Base-by-base conservation (phyloP, 352 stramenopile genomes). In the Pythium brassicae region DNA sequence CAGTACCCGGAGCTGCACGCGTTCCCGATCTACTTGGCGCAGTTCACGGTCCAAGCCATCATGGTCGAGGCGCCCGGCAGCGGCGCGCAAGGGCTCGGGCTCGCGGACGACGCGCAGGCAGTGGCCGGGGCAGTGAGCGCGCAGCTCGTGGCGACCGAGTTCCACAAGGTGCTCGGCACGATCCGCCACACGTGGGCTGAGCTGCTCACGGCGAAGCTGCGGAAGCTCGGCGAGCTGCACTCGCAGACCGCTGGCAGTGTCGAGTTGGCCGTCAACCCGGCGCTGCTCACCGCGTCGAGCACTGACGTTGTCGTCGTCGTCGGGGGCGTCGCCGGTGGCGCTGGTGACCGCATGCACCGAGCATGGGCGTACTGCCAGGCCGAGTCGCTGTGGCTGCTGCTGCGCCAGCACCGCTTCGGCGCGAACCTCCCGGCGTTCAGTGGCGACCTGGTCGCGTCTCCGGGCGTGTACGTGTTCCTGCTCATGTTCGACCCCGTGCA, bases 1-100 rank as follows among this genome's bases (percentile, higher is more conserved):
- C 66, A 44, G 25, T 70, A 86, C 53, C 46, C 48, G 2, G 68
- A 61, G 26, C 53, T 88, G 27, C 62, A 74, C 26, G 48, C 51
- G 9, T 76, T 78, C 46, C 69, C 75, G 6, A 59, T 71, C 44
- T 55, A 72, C 25, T 65, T 86, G 26, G 72, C 72, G 49, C 75
- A 86, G 49, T 86, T 79, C 44, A 65, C 85, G 15, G 59, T 82
- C 34, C 71, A 85, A 69, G 68, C 72, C 17, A 59, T 75, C 17
- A 63, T 68, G 49, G 22, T 77, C 14, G 74, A 73, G 22, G 61
- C 56, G 2, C 67, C 69, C 7, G 26, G 19, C 17, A 47, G 26
- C 19, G 25, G 50, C 63, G 42, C 26, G 23, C 5, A 56, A 29
- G 40, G 14, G 27, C 15, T 14, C 32, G 9, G 42, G 12, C 42